A percentile compares a stretch with the other conserved stretches of the same genome.
Conservation (phyloP, 441 rosid genomes). For the Iberis amara region DNA sequence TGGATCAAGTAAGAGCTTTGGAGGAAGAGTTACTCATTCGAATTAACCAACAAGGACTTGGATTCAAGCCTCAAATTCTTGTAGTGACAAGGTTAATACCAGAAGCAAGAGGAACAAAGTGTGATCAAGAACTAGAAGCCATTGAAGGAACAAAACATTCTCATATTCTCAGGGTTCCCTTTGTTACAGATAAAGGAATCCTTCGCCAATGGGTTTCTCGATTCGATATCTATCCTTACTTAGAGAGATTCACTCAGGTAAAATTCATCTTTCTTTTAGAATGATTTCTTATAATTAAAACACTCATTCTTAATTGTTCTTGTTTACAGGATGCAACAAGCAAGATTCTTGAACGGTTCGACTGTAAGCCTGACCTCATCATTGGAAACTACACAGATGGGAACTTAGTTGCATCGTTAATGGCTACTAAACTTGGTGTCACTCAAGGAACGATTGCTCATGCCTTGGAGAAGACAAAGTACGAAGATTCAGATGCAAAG, state of each 20-base stretch:
- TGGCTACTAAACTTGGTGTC: slow-evolving; percentile 71
- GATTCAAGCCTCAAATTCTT: slow-evolving; percentile 70
- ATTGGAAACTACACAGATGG: slow-evolving; percentile 94
- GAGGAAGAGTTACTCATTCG: slow-evolving; percentile 75
- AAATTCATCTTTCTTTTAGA: too few relatives aligned
- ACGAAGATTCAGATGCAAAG: slow-evolving; percentile 78
- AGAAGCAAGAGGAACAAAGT: slow-evolving; percentile 72
- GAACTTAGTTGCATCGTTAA: slow-evolving; percentile 81
- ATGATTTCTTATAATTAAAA: too few relatives aligned
- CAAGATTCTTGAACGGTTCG: slow-evolving; percentile 56
- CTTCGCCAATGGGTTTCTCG: slow-evolving; percentile 83
- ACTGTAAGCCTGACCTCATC: slow-evolving; percentile 80
- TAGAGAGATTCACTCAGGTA: slow-evolving; percentile 55
- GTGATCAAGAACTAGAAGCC: slow-evolving; percentile 76
- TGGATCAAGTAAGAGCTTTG: slow-evolving; percentile 91
- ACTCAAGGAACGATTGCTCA: slow-evolving; percentile 91
- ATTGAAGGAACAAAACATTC: slow-evolving; percentile 67
- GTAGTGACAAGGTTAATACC: slow-evolving; percentile 89
- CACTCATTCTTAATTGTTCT: too few relatives aligned
- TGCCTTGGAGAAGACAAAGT: slow-evolving; percentile 84
- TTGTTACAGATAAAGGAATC: slow-evolving; percentile 57
- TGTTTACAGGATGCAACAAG: slow-evolving; percentile 46
- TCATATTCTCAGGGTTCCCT: slow-evolving; percentile 78
- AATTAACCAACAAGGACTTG: slow-evolving; percentile 68
- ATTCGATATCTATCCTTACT: slow-evolving; percentile 81